phyloP scores from a whole-genome alignment of 371 early-diverging fungal species.

The Mortierella sp. region DNA sequence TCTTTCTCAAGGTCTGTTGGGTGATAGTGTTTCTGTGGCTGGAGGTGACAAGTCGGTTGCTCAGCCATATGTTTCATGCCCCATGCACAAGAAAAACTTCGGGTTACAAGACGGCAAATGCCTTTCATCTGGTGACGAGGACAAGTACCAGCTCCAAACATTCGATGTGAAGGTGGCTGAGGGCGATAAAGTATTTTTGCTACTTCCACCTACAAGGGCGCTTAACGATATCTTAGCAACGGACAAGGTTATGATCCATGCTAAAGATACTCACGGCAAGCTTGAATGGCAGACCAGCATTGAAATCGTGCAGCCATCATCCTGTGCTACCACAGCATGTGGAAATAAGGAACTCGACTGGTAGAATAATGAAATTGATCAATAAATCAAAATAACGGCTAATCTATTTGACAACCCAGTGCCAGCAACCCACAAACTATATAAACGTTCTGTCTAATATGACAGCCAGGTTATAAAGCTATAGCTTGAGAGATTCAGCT shows the following conservation, averaged over 20 bases:
- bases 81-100: conserved; percentile 81
- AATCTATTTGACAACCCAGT: no score
- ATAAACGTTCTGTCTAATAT: no score
- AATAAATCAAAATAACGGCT: no score
- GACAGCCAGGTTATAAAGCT: no score
- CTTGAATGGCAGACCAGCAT: conserved; percentile 35
- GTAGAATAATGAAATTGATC: conserved; percentile 20
- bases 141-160: conserved; percentile 61
- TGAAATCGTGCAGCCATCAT: conserved; percentile 30
- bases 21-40: conserved; percentile 52
- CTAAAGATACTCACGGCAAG: conserved; percentile 20
- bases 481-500: no score
- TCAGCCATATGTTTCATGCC: conserved; percentile 72
- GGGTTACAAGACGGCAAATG: conserved; percentile 65
- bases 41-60: conserved; percentile 20
- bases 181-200: conserved; percentile 60
- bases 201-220: conserved; percentile 61
- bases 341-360: conserved; percentile 40
- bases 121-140: conserved; percentile 61
- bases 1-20: conserved; percentile 71
- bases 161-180: conserved; percentile 67
- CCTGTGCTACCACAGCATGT: conserved; percentile 29
- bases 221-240: conserved; percentile 67
- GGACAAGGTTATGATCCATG: conserved; percentile 61
- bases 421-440: no score